Base-by-base conservation (phyloP, 768 basidiomycete species). In the Udeniomyces megalosporus region DNA sequence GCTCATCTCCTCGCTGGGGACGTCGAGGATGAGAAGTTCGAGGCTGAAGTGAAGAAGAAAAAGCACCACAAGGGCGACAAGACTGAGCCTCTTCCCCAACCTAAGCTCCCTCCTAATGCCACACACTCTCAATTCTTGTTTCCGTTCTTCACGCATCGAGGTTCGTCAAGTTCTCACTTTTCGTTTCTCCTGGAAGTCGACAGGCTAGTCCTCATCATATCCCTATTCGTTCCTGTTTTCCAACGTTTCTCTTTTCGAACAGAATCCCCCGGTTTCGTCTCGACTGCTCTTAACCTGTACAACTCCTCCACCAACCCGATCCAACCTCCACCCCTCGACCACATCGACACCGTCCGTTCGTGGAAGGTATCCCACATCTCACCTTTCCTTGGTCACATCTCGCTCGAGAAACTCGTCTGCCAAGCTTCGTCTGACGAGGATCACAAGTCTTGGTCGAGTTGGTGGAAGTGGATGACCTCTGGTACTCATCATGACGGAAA, bases 371-470 rank as follows among this genome's bases (percentile, higher is more conserved):
- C 70, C 29, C 72, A 75, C 51, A 66, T 76, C 26, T 67, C 74
- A 10, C 73, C 76, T 1, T 77, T 76, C 73, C 67, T 77, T 22
- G 75, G 76, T 14, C 73, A 75, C 62, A 68, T 77, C 54, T 71
- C 74, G 8, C 66, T 77, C 26, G 76, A 77, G 65, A 66, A 73
- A 22, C 71, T 75, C 64, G 31, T 62, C 20, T 71, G 70, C 58
- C 38, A 17, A 17, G 60, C 55, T 11, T 32, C 47, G 24, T 17
- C 55, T 15, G 28, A 42, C 22, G 47, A 34, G 14, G 29, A 4
- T 17, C 8, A n/a, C 29, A 26, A 15, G 17, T 12, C 11, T 8
- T 17, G n/a, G 2, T 66, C 20, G 55, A 48, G 1, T 44, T 50
- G 46, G 48, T 15, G 2, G 46, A 64, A 6, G 65, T 35, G 22